Evolutionary conservation across 2,329 filamentous ascomycete genomes (phyloP).

Genomic region (Trichoderma oligosporum): DNA sequence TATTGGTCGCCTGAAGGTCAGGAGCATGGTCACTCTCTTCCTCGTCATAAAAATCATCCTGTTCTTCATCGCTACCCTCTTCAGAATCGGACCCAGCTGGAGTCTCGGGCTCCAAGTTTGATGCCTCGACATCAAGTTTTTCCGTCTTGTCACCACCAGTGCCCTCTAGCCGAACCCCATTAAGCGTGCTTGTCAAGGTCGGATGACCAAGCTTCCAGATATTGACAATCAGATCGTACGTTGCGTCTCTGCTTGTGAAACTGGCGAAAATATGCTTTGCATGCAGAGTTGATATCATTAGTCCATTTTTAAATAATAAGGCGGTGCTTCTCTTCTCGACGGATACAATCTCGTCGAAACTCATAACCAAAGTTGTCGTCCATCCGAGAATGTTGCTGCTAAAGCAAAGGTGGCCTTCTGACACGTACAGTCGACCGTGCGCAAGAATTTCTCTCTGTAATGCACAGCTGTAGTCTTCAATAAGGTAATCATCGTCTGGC

Average conservation of each 20-base stretch:
- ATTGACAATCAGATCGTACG: conserved; percentile 93
- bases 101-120: conserved; percentile 33
- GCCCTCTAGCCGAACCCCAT: conserved; percentile 78
- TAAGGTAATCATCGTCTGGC: conserved; percentile 94
- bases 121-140: conserved; percentile 59
- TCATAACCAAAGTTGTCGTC: conserved; percentile 96
- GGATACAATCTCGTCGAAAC: conserved; percentile 95
- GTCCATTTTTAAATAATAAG: conserved; percentile 91
- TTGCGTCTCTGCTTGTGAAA: conserved; percentile 89
- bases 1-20: conserved; percentile 47
- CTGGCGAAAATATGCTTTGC: conserved; percentile 95
- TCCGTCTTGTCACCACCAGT: conserved; percentile 88
- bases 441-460: conserved; percentile 92
- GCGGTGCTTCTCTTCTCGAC: conserved; percentile 97
- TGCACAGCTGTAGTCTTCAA: conserved; percentile 97
- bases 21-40: conserved; percentile 75
- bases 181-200: conserved; percentile 82
- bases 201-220: conserved; percentile 98
- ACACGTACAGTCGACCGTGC: conserved; percentile 91
- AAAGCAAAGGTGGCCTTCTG: conserved; percentile 95
- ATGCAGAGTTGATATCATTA: conserved; percentile 93
- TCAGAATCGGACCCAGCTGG: conserved; percentile 56
- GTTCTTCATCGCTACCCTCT: conserved; percentile 62
- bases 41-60: conserved; percentile 73
- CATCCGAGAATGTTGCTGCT: conserved; percentile 98